Conservation (phyloP, 441 rosid genomes). For the Gossypium lobatum region DNA sequence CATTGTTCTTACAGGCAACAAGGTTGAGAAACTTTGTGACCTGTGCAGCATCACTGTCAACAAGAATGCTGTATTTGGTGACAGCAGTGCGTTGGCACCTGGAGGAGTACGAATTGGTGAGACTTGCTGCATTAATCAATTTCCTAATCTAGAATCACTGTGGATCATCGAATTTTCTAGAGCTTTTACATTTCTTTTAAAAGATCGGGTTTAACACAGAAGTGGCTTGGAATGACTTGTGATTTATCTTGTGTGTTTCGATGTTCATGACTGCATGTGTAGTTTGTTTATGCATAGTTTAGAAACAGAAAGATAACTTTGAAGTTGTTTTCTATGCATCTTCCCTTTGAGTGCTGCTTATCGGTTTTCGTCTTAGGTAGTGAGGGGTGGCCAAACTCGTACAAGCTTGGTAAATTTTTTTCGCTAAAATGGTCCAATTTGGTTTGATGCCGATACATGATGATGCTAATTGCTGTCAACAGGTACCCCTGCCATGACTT, state of each 20-base stretch:
- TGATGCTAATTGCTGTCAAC: conserved; percentile 14
- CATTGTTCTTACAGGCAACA: conserved; percentile 56
- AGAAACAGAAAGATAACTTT: neutral
- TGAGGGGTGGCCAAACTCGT: neutral
- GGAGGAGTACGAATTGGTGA: conserved; percentile 97
- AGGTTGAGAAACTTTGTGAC: conserved; percentile 97
- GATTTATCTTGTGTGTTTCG: neutral
- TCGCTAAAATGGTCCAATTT: neutral
- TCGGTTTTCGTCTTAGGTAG: neutral
- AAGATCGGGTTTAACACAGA: neutral
- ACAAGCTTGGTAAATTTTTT: neutral
- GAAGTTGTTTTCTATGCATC: neutral
- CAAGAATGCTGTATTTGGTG: conserved; percentile 98
- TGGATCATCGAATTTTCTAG: neutral
- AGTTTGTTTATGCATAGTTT: neutral
- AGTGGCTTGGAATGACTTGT: neutral
- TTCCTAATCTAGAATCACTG: neutral
- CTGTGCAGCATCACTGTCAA: conserved; percentile 89
- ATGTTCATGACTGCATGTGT: neutral
- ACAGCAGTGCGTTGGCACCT: conserved; percentile 98
- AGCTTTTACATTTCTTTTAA: neutral
- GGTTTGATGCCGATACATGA: neutral
- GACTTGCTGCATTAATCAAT: conserved; percentile 7
- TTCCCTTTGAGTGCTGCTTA: neutral
- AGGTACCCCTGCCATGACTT: conserved; percentile 99